phyloP scores from a whole-genome alignment of 2,329 filamentous ascomycete genomes.

The Ophiostoma pallidulum region DNA sequence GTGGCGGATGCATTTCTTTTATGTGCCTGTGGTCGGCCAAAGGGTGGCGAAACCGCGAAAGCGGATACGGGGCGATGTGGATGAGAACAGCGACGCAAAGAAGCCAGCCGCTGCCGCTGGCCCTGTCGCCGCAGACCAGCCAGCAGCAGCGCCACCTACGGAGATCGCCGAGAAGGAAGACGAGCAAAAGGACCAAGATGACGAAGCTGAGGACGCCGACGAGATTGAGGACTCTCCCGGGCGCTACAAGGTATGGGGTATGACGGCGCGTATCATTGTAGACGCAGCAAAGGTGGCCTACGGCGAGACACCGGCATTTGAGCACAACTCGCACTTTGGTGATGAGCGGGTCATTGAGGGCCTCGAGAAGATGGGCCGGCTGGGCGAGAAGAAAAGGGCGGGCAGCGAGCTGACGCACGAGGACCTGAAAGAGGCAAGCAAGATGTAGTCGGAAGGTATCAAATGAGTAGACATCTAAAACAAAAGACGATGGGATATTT shows the following conservation, averaged over 20 bases:
- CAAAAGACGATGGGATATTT: neutral
- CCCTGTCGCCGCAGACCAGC: neutral
- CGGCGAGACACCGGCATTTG: conserved; percentile 72
- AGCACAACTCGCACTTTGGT: conserved; percentile 48
- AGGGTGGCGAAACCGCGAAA: conserved; percentile 50
- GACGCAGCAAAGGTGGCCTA: conserved; percentile 83
- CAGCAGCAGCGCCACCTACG: neutral
- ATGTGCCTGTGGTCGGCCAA: conserved; percentile 69
- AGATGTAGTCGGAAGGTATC: conserved; percentile 26
- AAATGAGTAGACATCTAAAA: conserved; percentile 20
- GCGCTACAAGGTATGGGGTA: conserved; percentile 82
- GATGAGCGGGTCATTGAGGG: conserved; percentile 42
- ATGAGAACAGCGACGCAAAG: neutral
- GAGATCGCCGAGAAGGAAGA: conserved; percentile 15
- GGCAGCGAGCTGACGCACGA: conserved; percentile 26
- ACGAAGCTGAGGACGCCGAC: conserved; percentile 21
- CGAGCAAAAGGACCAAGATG: conserved; percentile 10
- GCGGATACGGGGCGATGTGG: conserved; percentile 13
- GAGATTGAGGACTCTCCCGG: conserved; percentile 30
- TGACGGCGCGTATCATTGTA: conserved; percentile 86
- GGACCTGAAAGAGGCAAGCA: conserved; percentile 27
- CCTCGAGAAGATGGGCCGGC: conserved; percentile 34
- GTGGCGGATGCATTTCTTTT: conserved; percentile 91
- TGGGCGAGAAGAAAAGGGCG: conserved; percentile 36
- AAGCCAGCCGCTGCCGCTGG: neutral